phyloP scores from a whole-genome alignment of 1,284 basidiomycete genomes.

The Peniophora sp. region DNA sequence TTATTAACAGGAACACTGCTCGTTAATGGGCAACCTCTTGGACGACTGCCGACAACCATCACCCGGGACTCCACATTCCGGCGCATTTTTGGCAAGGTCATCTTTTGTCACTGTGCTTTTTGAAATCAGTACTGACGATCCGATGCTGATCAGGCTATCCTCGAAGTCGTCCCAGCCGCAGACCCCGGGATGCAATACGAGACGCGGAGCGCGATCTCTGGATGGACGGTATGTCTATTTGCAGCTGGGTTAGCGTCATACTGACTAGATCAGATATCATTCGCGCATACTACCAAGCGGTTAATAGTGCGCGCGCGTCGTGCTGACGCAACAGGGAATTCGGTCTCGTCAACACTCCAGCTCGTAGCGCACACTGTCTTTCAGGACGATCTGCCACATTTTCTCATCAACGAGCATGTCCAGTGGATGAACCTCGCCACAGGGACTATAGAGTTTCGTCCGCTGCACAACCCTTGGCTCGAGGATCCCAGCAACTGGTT shows the following conservation, averaged over 20 bases:
- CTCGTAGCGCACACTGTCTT: constrained; percentile 24
- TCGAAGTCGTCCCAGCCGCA: constrained; percentile 9
- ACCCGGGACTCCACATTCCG: constrained; percentile 22
- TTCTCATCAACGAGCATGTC: constrained; percentile 22
- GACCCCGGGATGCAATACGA: constrained; percentile 7
- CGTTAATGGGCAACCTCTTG: constrained; percentile 27
- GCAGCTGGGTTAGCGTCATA: too few relatives aligned
- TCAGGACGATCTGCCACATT: constrained; percentile 27
- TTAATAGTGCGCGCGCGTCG: constrained; percentile 1
- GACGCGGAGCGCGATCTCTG: constrained; percentile 5
- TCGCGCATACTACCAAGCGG: constrained; percentile 2
- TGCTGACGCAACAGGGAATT: background rate
- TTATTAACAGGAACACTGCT: constrained; percentile 32
- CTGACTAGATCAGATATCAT: too few relatives aligned
- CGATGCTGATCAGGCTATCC: constrained; percentile 8
- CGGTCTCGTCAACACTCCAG: background rate
- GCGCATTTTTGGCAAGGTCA: constrained; percentile 23
- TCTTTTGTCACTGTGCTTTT: constrained; percentile 6
- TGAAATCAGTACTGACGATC: too few relatives aligned
- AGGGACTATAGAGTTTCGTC: constrained; percentile 28
- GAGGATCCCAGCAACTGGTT: constrained; percentile 13
- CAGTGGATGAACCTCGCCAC: constrained; percentile 32
- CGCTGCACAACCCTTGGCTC: constrained; percentile 18
- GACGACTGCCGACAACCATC: constrained; percentile 31
- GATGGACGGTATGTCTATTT: background rate